Conservation (phyloP, 169 alveolate species). For the Plasmodium gonderi region DNA sequence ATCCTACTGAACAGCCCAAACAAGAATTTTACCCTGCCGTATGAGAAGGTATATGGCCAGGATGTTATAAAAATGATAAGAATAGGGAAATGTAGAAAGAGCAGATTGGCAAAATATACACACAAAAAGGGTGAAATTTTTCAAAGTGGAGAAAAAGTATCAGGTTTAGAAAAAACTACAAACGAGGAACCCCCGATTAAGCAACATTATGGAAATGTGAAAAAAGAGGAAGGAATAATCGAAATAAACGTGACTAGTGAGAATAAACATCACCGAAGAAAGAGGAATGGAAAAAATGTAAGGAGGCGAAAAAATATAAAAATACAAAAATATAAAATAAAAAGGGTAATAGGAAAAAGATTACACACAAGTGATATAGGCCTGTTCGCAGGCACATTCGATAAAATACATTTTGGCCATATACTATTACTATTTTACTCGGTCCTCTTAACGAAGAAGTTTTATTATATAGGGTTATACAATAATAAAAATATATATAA, state of each 20-base stretch:
- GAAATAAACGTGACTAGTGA: background rate
- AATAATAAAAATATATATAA: conserved; percentile 63
- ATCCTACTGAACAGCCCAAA: conserved; percentile 21
- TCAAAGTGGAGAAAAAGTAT: background rate
- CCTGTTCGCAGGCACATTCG: conserved; percentile 72
- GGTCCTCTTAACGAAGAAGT: conserved; percentile 30
- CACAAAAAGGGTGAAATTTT: background rate
- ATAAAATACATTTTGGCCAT: conserved; percentile 70
- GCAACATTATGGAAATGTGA: background rate
- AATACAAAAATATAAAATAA: conserved; percentile 50
- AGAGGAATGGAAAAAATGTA: background rate
- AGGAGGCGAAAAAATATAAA: conserved; percentile 7
- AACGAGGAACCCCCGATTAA: no score
- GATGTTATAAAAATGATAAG: conserved; percentile 10
- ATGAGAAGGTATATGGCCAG: background rate
- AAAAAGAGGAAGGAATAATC: background rate
- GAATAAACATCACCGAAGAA: background rate
- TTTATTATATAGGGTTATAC: conserved; percentile 62
- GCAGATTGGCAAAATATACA: background rate
- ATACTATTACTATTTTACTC: conserved; percentile 51
- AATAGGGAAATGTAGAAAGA: background rate
- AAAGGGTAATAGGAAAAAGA: conserved; percentile 30
- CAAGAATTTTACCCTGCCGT: background rate
- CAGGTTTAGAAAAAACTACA: background rate
- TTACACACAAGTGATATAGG: conserved; percentile 63